Evolutionary conservation across 2,329 filamentous ascomycete species (phyloP).

Genomic region (Exophiala sp.): DNA sequence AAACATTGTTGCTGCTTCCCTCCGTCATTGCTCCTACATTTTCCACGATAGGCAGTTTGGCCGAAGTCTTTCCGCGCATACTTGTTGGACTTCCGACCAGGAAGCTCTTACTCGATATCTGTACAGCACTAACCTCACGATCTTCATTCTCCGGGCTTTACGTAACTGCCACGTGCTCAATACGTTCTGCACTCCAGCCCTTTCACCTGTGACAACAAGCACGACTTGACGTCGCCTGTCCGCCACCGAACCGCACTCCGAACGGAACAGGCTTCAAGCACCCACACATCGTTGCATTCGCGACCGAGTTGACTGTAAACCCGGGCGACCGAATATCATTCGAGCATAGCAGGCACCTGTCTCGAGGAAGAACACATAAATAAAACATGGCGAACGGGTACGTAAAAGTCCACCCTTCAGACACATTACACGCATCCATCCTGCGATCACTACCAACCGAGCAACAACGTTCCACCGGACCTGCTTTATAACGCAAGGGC

Average conservation of each 20-base stretch:
- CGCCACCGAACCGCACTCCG: too few species aligned
- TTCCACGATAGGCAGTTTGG: neutral
- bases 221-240: too few species aligned
- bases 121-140: too few species aligned
- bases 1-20: neutral
- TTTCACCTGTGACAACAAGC: too few species aligned
- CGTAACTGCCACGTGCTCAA: too few species aligned
- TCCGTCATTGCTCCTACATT: neutral
- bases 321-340: neutral
- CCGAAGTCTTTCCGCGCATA: neutral
- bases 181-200: too few species aligned
- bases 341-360: neutral
- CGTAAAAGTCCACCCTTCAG: conserved; percentile 15
- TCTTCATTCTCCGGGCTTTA: too few species aligned
- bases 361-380: neutral
- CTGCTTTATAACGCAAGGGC: neutral
- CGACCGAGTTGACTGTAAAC: too few species aligned
- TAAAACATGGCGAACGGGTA: conserved; percentile 46
- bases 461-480: neutral
- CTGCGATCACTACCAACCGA: too few species aligned
- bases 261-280: too few species aligned
- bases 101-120: too few species aligned
- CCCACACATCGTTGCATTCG: too few species aligned
- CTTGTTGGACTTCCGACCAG: neutral
- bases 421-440: neutral